Evolutionary conservation across 257 asterid genomes (phyloP).

Genomic region (Scutellaria minor): DNA sequence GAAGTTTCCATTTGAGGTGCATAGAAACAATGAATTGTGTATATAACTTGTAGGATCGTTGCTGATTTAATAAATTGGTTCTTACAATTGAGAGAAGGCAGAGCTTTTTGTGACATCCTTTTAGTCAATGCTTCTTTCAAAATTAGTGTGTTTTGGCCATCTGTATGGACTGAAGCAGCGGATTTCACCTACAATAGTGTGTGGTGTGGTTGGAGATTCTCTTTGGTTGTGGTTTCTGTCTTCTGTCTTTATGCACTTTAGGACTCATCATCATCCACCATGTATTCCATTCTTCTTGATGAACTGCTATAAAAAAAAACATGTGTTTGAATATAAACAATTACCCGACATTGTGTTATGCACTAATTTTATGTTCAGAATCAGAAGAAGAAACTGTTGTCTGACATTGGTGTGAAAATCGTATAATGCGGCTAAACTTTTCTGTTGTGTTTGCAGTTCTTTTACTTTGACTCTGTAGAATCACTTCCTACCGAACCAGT

Average conservation of each 20-base stretch:
- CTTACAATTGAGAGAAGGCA: not conserved
- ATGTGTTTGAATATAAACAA: constrained; percentile 21
- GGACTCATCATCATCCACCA: not conserved
- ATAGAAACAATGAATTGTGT: not conserved
- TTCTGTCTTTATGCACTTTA: constrained; percentile 14
- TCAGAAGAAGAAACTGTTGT: too few relatives aligned
- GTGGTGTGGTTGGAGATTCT: not conserved
- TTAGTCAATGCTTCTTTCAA: constrained; percentile 7
- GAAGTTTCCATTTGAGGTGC: constrained; percentile 8
- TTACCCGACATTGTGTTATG: not conserved
- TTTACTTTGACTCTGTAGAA: constrained; percentile 89
- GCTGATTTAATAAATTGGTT: constrained; percentile 11
- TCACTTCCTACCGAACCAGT: constrained; percentile 83
- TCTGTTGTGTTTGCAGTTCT: constrained; percentile 60
- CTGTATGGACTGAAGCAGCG: constrained; percentile 10
- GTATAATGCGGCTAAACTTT: constrained; percentile 19
- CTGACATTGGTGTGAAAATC: too few relatives aligned
- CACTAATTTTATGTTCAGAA: not conserved
- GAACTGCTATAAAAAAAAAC: not conserved
- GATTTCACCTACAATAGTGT: constrained; percentile 9
- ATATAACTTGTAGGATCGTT: not conserved
- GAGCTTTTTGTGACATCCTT: not conserved
- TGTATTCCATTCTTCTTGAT: not conserved
- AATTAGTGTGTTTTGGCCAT: constrained; percentile 12
- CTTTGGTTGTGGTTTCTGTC: not conserved